Conservation (phyloP, 768 basidiomycete species). For the Kwoniella newhampshirensis region DNA sequence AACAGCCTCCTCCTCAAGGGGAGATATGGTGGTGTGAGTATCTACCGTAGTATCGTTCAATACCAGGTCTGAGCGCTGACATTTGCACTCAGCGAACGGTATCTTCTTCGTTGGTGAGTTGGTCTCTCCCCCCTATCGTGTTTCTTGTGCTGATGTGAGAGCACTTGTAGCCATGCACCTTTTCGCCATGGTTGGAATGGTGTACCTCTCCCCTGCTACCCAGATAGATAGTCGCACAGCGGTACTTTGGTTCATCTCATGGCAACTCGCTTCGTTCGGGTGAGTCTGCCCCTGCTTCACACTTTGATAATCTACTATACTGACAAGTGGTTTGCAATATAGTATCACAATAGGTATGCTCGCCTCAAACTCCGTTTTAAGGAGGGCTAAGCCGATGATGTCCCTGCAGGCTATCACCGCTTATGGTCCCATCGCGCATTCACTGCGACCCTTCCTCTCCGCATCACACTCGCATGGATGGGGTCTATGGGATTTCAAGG, state of each 20-base stretch:
- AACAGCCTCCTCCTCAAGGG: slow-evolving; percentile 11
- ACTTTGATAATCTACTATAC: no score
- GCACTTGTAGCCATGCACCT: slow-evolving; percentile 65
- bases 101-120: slow-evolving; percentile 36
- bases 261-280: slow-evolving; percentile 73
- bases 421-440: slow-evolving; percentile 76
- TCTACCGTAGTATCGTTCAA: no score
- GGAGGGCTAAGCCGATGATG: neutral
- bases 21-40: slow-evolving; percentile 49
- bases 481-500: slow-evolving; percentile 77
- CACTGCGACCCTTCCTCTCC: slow-evolving; percentile 61
- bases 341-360: slow-evolving; percentile 59
- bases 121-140: neutral
- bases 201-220: slow-evolving; percentile 58
- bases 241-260: slow-evolving; percentile 61
- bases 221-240: slow-evolving; percentile 58
- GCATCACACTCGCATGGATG: slow-evolving; percentile 64
- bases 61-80: slow-evolving; percentile 2
- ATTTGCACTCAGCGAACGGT: slow-evolving; percentile 27
- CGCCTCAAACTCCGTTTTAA: neutral
- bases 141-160: slow-evolving; percentile 57
- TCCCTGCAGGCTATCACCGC: slow-evolving; percentile 69
- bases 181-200: slow-evolving; percentile 61
- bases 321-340: neutral
- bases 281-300: slow-evolving; percentile 41